Evolutionary conservation across 2,329 filamentous ascomycete genomes (phyloP), one percentile per base, ranked within the genome.

Genomic region (Botrytis fabae): DNA sequence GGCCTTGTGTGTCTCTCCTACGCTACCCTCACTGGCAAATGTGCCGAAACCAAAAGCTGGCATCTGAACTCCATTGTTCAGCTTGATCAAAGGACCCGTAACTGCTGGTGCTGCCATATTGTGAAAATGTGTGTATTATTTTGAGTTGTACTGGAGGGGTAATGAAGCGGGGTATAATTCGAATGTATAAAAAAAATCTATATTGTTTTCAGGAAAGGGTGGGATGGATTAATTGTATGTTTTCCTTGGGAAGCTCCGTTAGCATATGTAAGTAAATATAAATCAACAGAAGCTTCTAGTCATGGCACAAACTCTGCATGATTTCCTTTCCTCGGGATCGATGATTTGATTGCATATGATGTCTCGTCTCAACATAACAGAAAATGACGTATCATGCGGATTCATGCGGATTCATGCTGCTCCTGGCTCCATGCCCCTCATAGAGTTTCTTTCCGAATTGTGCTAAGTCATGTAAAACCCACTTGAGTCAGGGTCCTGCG

Each of bases 41-140:
- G 78, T 80, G 20, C 85, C 85, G 69, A 86, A 84, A 40, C 84
- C 85, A 42, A 86, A 80, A 73, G 84, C 78, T 54, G 81, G 81
- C n/a, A 83, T 82, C 69, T 77, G 73, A 69, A 78, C 76, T 57
- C 81, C 81, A 74, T 80, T 81, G 76, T 81, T 81, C 64, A 82
- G 77, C 70, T 78, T 74, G 72, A 60, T 73, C 28, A 69, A 69
- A 54, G 70, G 70, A 51, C 62, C 64, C 46, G 70, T 72, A 51
- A 72, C 78, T 77, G 78, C 76, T 75, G 78, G 73, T 40, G 76
- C 65, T 75, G 77, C 78, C 76, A 77, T 80, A n/a, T 61, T 75
- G 63, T 48, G 25, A n/a, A n/a, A 60, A 48, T 32, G 62, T 65
- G 14, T 51, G n/a, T 64, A 60, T 42, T 63, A 61, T 51, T 63